Conservation (phyloP, 2,329 filamentous ascomycete species). For the Myriosclerotinia duriaeana region DNA sequence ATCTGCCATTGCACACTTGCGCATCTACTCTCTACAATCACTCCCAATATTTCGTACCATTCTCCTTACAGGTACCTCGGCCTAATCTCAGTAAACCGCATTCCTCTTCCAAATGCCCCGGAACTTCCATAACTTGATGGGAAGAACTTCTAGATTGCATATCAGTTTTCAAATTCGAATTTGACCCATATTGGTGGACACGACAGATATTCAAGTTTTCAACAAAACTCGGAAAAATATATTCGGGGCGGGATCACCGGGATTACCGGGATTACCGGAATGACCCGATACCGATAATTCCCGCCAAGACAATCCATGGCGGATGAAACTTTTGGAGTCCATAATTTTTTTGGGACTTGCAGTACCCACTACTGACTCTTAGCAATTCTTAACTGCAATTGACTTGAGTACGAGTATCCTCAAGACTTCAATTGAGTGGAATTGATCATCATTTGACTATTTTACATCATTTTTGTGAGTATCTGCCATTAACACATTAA, state of each 20-base stretch:
- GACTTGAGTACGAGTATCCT: slow-evolving; percentile 12
- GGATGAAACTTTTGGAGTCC: slow-evolving; percentile 18
- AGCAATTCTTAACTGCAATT: slow-evolving; percentile 7
- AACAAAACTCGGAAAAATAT: not conserved
- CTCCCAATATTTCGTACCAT: too few relatives aligned
- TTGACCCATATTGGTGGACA: too few relatives aligned
- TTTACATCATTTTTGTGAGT: not conserved
- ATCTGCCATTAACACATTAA: slow-evolving; percentile 13
- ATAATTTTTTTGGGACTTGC: slow-evolving; percentile 5
- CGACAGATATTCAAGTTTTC: too few relatives aligned
- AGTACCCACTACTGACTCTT: not conserved
- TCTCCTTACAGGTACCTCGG: too few relatives aligned
- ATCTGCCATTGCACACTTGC: too few relatives aligned
- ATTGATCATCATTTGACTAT: not conserved
- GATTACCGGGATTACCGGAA: not conserved
- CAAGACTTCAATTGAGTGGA: slow-evolving; percentile 20
- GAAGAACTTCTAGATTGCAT: too few relatives aligned
- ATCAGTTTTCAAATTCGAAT: too few relatives aligned
- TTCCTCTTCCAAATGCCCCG: too few relatives aligned
- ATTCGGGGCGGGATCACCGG: too few relatives aligned
- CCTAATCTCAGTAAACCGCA: too few relatives aligned
- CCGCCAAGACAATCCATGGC: slow-evolving; percentile 11
- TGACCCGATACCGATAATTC: slow-evolving; percentile 17
- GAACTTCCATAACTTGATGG: too few relatives aligned
- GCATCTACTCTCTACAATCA: too few relatives aligned